Conservation (phyloP, 2,329 filamentous ascomycete genomes). For the Ceratocystis harringtonii region DNA sequence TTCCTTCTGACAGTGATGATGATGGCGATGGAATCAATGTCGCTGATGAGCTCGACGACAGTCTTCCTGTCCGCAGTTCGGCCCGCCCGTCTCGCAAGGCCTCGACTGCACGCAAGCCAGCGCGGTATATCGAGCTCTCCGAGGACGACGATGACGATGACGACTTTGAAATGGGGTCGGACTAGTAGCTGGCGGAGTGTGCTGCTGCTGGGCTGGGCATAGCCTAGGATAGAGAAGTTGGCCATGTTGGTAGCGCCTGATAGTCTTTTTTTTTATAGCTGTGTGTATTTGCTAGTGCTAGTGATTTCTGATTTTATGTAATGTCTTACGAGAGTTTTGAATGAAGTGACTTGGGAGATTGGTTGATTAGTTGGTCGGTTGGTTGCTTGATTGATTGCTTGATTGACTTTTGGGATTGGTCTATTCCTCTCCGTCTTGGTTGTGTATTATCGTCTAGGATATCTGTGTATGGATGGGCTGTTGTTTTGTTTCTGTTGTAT, state of each 20-base stretch:
- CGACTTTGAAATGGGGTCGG: slow-evolving; percentile 16
- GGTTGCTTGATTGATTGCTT: too few species aligned
- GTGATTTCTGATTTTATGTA: neutral
- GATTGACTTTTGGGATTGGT: neutral
- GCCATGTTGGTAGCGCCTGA: neutral
- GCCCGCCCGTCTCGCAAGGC: slow-evolving; percentile 9
- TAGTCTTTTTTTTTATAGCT: neutral
- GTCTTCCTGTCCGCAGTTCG: neutral
- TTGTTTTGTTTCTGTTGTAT: too few species aligned
- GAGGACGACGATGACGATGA: slow-evolving; percentile 15
- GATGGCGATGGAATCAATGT: slow-evolving; percentile 25
- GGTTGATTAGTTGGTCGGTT: too few species aligned
- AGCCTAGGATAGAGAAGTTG: neutral
- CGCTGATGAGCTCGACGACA: slow-evolving; percentile 33
- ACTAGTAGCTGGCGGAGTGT: neutral
- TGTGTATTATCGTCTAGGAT: neutral
- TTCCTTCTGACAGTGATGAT: slow-evolving; percentile 24
- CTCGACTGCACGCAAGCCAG: slow-evolving; percentile 20
- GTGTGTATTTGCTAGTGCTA: neutral
- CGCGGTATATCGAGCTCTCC: slow-evolving; percentile 12
- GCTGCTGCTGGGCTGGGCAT: neutral
- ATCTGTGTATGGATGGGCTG: neutral
- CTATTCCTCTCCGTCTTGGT: neutral
- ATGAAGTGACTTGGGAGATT: neutral
- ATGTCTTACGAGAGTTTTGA: neutral